Percentiles rank a stretch among this genome's conserved stretches.
These are phyloP conservation scores for Ascochyta viciae-villosae DNA, from an alignment of 2,329 filamentous ascomycete genomes.

Conservation along the genomic window DNA sequence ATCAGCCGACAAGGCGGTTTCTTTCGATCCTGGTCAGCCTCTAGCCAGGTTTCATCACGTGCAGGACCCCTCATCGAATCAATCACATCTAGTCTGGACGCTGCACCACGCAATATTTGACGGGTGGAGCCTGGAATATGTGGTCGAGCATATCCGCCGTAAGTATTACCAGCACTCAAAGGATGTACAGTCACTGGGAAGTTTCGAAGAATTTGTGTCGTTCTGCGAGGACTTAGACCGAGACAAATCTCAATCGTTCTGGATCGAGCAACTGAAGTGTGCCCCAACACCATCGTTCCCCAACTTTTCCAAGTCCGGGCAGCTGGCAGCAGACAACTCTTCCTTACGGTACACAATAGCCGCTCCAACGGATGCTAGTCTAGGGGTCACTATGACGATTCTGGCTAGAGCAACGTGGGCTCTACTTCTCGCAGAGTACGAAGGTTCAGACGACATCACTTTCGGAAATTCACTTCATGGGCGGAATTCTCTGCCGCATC, in stretches of 20 bases:
- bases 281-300: slow-evolving; percentile 1
- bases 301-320: not conserved
- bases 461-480: slow-evolving; percentile 3
- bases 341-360: not conserved
- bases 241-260: not conserved
- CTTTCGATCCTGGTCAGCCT: slow-evolving; percentile 2
- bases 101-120: slow-evolving; percentile 5
- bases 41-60: not conserved
- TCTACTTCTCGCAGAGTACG: slow-evolving; percentile 1
- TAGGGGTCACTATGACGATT: not conserved
- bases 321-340: not conserved
- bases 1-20: not conserved
- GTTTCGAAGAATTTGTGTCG: not conserved
- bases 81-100: not conserved
- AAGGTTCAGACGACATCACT: slow-evolving; percentile 1
- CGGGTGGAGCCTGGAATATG: slow-evolving; percentile 1
- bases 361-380: not conserved
- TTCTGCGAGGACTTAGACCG: not conserved
- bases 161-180: not conserved
- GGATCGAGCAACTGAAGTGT: not conserved
- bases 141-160: not conserved
- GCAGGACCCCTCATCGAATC: not conserved
- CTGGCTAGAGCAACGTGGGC: slow-evolving; percentile 2
- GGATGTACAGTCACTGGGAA: not conserved
- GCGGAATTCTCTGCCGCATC: not conserved